These are phyloP conservation scores for Adansonia digitata DNA, from an alignment of 345 rosid genomes.

Conservation along the genomic window DNA sequence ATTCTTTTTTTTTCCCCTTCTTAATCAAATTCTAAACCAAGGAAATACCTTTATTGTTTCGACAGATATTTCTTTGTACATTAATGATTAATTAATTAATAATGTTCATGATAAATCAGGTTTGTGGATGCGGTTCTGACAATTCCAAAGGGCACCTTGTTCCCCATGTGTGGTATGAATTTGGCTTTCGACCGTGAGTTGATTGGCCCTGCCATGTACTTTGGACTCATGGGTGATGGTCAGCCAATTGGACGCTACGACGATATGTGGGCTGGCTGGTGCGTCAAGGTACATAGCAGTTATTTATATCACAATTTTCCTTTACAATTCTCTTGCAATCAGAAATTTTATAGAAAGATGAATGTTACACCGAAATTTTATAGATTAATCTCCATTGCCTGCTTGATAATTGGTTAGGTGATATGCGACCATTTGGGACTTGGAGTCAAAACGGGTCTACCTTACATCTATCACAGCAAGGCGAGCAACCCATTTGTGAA, in stretches of 20 bases:
- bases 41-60: neutral
- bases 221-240: conserved; percentile 97
- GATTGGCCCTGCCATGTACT: conserved; percentile 98
- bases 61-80: neutral
- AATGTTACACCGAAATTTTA: neutral
- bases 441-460: conserved; percentile 31
- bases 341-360: no score
- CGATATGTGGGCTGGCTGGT: conserved; percentile 99
- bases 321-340: neutral
- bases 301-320: neutral
- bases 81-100: neutral
- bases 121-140: conserved; percentile 89
- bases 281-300: conserved; percentile 19
- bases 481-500: conserved; percentile 36
- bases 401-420: conserved; percentile 16
- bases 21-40: neutral
- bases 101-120: conserved; percentile 30
- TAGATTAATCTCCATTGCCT: neutral
- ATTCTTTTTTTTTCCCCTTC: no score
- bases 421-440: conserved; percentile 28
- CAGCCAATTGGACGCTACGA: conserved; percentile 94
- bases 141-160: conserved; percentile 88
- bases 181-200: conserved; percentile 79
- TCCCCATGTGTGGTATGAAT: conserved; percentile 99
- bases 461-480: conserved; percentile 29